A percentile compares a stretch with the other conserved stretches of the same genome.
These are phyloP conservation scores for Monosporascus sp. DNA, from an alignment of 2,329 filamentous ascomycete species.

Conservation along the genomic window DNA sequence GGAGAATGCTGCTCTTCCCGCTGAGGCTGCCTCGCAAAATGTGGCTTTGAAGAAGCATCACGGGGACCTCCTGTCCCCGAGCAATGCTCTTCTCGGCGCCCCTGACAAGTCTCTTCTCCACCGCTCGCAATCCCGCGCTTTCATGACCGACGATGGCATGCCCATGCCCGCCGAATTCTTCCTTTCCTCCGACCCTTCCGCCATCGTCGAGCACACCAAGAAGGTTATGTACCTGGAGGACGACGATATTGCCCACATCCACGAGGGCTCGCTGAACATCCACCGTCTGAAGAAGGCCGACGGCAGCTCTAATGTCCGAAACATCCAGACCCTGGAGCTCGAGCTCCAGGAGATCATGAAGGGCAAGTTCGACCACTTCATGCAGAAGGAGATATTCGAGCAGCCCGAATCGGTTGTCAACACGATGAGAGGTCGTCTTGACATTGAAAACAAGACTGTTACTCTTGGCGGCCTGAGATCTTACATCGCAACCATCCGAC, in stretches of 20 bases:
- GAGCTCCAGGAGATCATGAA: constrained; percentile 99
- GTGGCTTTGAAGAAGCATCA: constrained; percentile 89
- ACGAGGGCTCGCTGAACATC: constrained; percentile 98
- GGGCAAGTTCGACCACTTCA: constrained; percentile 99
- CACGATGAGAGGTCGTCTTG: constrained; percentile 98
- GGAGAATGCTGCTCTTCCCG: constrained; percentile 75
- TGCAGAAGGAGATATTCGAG: constrained; percentile 99
- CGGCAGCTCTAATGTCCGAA: constrained; percentile 92
- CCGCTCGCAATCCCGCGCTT: constrained; percentile 96
- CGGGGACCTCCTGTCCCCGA: constrained; percentile 61
- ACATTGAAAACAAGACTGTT: constrained; percentile 87
- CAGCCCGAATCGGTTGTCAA: constrained; percentile 99
- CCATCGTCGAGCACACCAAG: constrained; percentile 99
- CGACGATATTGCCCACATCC: constrained; percentile 98
- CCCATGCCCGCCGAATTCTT: constrained; percentile 99
- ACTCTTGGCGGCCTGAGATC: constrained; percentile 93
- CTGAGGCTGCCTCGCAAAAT: constrained; percentile 93
- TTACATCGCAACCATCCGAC: constrained; percentile 93
- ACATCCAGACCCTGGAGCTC: constrained; percentile 97
- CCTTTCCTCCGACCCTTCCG: constrained; percentile 95
- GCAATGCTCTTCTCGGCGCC: constrained; percentile 66
- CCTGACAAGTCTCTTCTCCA: constrained; percentile 97
- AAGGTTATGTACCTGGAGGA: constrained; percentile 99
- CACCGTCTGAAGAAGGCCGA: constrained; percentile 97
- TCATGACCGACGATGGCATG: constrained; percentile 97